Evolutionary conservation across 768 basidiomycete species (phyloP), one percentile per base, ranked within the genome.

Genomic region (Goffeauzyma gilvescens): DNA sequence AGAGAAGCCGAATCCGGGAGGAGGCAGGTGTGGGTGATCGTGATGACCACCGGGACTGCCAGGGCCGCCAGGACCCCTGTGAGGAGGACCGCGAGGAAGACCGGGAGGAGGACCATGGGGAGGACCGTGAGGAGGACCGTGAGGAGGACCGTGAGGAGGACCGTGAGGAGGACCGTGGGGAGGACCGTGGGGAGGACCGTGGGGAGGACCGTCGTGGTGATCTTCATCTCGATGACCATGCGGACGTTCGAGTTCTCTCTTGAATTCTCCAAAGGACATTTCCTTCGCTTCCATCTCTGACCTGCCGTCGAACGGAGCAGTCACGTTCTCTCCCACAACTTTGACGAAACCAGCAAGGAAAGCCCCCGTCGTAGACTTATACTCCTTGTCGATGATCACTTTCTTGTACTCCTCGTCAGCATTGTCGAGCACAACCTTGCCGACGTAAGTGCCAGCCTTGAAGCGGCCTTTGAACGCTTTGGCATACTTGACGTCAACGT

Each of bases 311-410:
- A n/a, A n/a, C n/a, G n/a, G n/a, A n/a, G n/a, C n/a, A n/a, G n/a
- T n/a, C n/a, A n/a, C n/a, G n/a, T 32, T 22, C 21, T 41, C 33
- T 3, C 30, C 20, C 12, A 21, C 15, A 2, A 20, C 5, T 23
- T 34, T 33, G 30, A 45, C 31, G 18, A 45, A 45, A 13, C 44
- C 44, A 17, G 38, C 38, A 7, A 45, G n/a, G 14, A 45, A 45
- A 10, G 37, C 37, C 17, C 44, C 44, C 5, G 33, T 36, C 14
- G 37, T n/a, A 13, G 33, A 27, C 38, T 45, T 45, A 24, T 39
- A n/a, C 23, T 39, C 44, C 12, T 38, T 38, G 28, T 45, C 37
- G n/a, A 45, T 32, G 24, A 40, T 45, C 32, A 42, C 32, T 2
- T 21, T 40, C 38, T 45, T 45, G 18, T 45, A 37, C 5, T 25